A percentile compares a stretch with the other conserved stretches of the same genome.
Evolutionary conservation across 2,329 filamentous ascomycete genomes (phyloP).

Genomic region (Fusarium sp.): DNA sequence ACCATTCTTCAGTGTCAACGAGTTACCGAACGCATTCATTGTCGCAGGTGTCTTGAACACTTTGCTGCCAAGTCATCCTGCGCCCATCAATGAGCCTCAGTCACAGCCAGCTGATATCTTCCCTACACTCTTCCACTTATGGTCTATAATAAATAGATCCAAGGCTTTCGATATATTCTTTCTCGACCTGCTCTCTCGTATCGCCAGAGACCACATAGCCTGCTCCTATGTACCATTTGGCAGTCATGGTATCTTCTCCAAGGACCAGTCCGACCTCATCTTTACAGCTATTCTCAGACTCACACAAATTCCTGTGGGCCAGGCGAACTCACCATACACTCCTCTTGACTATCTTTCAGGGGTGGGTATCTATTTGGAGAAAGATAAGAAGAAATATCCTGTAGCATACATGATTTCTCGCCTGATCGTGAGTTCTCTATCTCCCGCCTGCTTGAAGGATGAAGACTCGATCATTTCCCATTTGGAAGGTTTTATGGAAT

Average conservation of each 20-base stretch:
- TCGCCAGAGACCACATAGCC: slow-evolving; percentile 84
- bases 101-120: slow-evolving; percentile 90
- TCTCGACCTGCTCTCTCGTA: slow-evolving; percentile 87
- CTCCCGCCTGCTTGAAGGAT: slow-evolving; percentile 81
- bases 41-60: slow-evolving; percentile 89
- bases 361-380: slow-evolving; percentile 85
- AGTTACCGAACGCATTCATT: slow-evolving; percentile 90
- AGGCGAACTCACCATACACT: slow-evolving; percentile 93
- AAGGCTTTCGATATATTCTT: slow-evolving; percentile 88
- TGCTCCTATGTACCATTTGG: slow-evolving; percentile 82
- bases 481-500: slow-evolving; percentile 91
- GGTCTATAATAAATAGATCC: slow-evolving; percentile 92
- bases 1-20: slow-evolving; percentile 92
- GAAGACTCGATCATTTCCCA: slow-evolving; percentile 83
- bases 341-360: slow-evolving; percentile 85
- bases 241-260: slow-evolving; percentile 89
- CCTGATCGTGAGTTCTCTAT: slow-evolving; percentile 93
- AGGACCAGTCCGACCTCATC: slow-evolving; percentile 89
- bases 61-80: slow-evolving; percentile 84
- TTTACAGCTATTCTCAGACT: slow-evolving; percentile 91
- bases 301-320: slow-evolving; percentile 95
- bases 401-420: slow-evolving; percentile 91
- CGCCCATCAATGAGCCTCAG: slow-evolving; percentile 75
- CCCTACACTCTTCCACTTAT: slow-evolving; percentile 95
- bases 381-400: slow-evolving; percentile 93